phyloP scores from a whole-genome alignment of 495 filamentous ascomycete genomes.

The Penicillium verhagenii region DNA sequence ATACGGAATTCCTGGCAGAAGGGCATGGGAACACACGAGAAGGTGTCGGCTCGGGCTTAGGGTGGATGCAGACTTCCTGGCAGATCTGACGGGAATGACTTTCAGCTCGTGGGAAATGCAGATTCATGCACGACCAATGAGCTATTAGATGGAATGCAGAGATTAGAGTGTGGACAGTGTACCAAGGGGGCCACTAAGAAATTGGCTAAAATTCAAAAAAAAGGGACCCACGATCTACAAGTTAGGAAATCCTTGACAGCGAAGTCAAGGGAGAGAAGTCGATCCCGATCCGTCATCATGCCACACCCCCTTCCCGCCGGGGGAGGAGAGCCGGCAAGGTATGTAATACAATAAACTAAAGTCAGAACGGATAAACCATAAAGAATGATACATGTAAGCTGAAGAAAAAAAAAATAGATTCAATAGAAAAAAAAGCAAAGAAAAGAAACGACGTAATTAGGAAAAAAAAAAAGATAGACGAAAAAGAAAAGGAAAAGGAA shows the following conservation, averaged over 20 bases:
- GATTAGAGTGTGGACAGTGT: not conserved
- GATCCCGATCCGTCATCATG: not conserved
- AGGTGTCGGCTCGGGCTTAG: not conserved
- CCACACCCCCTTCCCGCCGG: not conserved
- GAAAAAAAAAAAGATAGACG: no score
- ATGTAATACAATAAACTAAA: not conserved
- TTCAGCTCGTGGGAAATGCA: conserved; percentile 6
- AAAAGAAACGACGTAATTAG: no score
- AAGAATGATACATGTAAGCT: not conserved
- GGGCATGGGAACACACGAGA: not conserved
- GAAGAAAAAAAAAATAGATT: no score
- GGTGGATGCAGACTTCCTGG: not conserved
- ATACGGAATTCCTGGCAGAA: no score
- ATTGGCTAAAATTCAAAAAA: no score
- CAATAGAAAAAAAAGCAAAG: no score
- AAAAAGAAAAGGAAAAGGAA: no score
- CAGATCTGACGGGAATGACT: conserved; percentile 6
- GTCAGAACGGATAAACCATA: no score
- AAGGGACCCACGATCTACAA: not conserved
- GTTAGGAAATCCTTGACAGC: not conserved
- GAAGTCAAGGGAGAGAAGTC: not conserved
- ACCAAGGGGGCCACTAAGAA: conserved; percentile 3
- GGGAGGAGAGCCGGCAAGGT: not conserved
- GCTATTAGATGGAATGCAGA: not conserved
- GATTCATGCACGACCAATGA: conserved; percentile 1